Evolutionary conservation across 257 asterid species (phyloP).

Genomic region (Coffea canephora): DNA sequence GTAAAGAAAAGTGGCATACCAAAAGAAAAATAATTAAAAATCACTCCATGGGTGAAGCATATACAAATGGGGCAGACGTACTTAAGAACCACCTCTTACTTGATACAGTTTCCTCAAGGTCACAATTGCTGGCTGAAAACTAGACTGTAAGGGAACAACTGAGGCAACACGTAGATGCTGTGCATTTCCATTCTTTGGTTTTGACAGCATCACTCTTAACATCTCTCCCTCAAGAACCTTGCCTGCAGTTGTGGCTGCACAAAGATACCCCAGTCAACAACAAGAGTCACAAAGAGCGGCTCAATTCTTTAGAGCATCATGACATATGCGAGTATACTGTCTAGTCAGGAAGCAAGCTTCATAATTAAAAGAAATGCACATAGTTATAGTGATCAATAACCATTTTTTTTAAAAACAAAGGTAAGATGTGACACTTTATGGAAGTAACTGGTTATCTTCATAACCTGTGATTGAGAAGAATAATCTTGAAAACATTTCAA

Average conservation of each 20-base stretch:
- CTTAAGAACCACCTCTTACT: constrained; percentile 31
- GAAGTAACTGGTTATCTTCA: too few species aligned
- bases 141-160: constrained; percentile 60
- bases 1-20: not conserved
- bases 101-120: constrained; percentile 53
- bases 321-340: not conserved
- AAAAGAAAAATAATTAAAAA: not conserved
- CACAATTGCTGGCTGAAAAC: constrained; percentile 65
- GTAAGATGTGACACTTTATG: not conserved
- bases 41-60: not conserved
- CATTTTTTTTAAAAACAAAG: not conserved
- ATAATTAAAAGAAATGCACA: not conserved
- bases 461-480: not conserved
- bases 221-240: constrained; percentile 78
- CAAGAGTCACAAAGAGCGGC: not conserved
- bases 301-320: not conserved
- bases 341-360: not conserved
- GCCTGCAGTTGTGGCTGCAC: constrained; percentile 49
- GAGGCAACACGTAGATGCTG: constrained; percentile 76
- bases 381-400: not conserved
- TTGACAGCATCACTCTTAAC: constrained; percentile 65
- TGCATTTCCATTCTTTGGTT: constrained; percentile 78
- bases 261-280: constrained; percentile 8
- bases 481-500: not conserved
- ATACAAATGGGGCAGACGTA: not conserved